Evolutionary conservation across 2,329 filamentous ascomycete species (phyloP).

Genomic region (Aspergillus transmontanensis): DNA sequence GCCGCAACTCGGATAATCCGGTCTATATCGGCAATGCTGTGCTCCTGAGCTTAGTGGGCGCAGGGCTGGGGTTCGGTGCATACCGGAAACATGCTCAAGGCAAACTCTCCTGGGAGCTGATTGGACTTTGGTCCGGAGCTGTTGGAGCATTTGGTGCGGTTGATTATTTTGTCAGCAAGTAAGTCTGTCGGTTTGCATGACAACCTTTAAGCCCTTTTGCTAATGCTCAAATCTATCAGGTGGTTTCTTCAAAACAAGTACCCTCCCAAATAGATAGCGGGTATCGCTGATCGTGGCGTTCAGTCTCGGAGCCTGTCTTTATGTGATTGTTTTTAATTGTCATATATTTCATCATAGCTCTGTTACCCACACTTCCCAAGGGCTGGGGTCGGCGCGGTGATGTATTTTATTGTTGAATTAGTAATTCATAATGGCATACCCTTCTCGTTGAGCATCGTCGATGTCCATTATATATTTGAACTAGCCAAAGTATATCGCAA

Average conservation of each 20-base stretch:
- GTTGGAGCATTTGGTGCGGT: constrained; percentile 48
- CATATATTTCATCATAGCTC: background rate
- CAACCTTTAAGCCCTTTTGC: background rate
- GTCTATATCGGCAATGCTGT: constrained; percentile 51
- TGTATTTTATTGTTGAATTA: constrained; percentile 1
- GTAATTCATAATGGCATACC: constrained; percentile 1
- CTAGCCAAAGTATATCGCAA: background rate
- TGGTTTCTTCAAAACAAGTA: constrained; percentile 56
- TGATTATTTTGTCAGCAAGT: constrained; percentile 56
- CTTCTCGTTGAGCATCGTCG: background rate
- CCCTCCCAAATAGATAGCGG: constrained; percentile 46
- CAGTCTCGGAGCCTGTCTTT: background rate
- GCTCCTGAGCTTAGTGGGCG: constrained; percentile 42
- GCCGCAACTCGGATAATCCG: constrained; percentile 48
- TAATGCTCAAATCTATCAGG: constrained; percentile 30
- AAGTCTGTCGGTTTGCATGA: constrained; percentile 23
- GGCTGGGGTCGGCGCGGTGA: background rate
- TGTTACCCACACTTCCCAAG: background rate
- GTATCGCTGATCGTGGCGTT: background rate
- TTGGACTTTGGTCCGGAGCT: constrained; percentile 45
- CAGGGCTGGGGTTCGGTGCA: constrained; percentile 50
- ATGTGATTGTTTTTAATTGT: background rate
- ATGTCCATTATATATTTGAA: background rate
- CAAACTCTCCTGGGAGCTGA: constrained; percentile 49
- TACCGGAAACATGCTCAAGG: constrained; percentile 50